Base-by-base conservation (phyloP, 2,329 filamentous ascomycete genomes). In the Salinomyces thailandicus region DNA sequence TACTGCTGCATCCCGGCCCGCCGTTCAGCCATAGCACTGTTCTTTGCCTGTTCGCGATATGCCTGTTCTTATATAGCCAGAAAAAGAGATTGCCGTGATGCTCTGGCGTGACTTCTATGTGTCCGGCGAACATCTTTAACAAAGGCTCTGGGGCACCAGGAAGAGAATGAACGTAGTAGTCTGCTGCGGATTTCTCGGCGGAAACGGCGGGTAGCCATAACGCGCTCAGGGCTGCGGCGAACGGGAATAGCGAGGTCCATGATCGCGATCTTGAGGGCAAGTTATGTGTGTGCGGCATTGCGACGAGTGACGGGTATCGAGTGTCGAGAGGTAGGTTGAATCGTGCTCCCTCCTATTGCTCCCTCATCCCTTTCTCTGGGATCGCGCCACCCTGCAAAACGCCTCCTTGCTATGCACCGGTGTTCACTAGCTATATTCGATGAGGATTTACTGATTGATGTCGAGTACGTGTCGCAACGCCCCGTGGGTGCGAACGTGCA, bases 11-110 rank as follows among this genome's bases (percentile, higher is more conserved):
- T 18, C 93, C 91, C 1, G 91, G 91, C 0, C 91, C 93, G 36
- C 91, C 93, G 57, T 98, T 98, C 39, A 98, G 66, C 91, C 93
- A 98, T 54, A 98, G 79, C 8, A 98, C 82, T 2, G 87, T 94
- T 39, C 91, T 77, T 59, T 91, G 84, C 51, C 74, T 77, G 58
- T 96, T 84, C 39, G 86, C 89, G 49, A 98, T 94, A 60, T 98
- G 91, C 49, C 84, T 75, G 58, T 96, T 96, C 58, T 94, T 78
- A 58, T 84, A 95, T 55, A 95, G 85, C 91, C 91, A 98, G 69
- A 98, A 98, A 70, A 96, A 98, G 13, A 98, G 66, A 61, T 96
- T 93, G 50, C 85, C 89, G 58, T 96, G 85, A 59, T 81, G 75
- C 48, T 85, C 79, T 14, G 81, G 75, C 20, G 79, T 82, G 53